Conservation (phyloP, 129 eudicot species). For the Glebionis coronaria region DNA sequence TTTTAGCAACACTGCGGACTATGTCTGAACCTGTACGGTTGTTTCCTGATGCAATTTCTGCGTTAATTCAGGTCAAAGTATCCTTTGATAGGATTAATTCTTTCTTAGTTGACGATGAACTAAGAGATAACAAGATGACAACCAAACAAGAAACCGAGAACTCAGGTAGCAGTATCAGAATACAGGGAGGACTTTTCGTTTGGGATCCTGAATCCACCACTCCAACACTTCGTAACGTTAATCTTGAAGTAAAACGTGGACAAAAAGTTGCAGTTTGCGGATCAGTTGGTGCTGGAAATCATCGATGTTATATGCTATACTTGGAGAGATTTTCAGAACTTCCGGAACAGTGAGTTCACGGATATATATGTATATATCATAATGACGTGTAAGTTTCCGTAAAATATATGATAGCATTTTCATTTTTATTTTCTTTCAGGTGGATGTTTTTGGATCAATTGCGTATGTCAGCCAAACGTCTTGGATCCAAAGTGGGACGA, state of each 20-base stretch:
- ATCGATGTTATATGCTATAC: too few relatives aligned
- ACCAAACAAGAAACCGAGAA: conserved; percentile 11
- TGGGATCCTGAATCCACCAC: conserved; percentile 48
- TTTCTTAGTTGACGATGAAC: conserved; percentile 63
- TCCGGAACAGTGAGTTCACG: too few relatives aligned
- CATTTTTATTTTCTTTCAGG: too few relatives aligned
- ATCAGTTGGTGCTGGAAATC: conserved; percentile 72
- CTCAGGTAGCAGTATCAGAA: conserved; percentile 26
- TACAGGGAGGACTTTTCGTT: conserved; percentile 32
- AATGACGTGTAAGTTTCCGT: too few relatives aligned
- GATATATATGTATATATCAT: too few relatives aligned
- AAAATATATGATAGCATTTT: too few relatives aligned
- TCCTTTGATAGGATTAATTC: conserved; percentile 61
- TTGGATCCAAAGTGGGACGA: too few relatives aligned
- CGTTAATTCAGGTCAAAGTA: conserved; percentile 66
- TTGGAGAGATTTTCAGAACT: too few relatives aligned
- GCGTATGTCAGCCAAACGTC: too few relatives aligned
- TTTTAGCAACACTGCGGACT: conserved; percentile 52
- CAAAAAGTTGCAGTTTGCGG: conserved; percentile 64
- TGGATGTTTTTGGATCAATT: too few relatives aligned
- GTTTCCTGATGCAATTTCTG: conserved; percentile 64
- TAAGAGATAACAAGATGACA: conserved; percentile 27
- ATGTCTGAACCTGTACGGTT: conserved; percentile 67
- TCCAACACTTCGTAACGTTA: conserved; percentile 34
- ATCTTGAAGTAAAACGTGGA: conserved; percentile 34